Evolutionary conservation across 2,329 filamentous ascomycete genomes (phyloP).

Genomic region (Esteya vermicola): DNA sequence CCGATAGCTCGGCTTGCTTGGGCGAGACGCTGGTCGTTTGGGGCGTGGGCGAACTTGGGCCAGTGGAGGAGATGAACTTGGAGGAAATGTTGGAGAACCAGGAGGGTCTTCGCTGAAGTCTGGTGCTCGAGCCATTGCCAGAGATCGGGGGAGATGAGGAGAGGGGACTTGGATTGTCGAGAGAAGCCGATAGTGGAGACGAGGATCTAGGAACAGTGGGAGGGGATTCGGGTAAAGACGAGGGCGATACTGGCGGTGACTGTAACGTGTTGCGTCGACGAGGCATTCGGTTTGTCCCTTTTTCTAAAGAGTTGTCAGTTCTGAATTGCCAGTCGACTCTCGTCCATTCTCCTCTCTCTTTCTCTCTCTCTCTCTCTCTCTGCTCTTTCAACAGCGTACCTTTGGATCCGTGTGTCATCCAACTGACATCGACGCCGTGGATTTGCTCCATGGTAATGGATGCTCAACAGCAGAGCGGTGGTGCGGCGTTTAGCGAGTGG

Average conservation of each 20-base stretch:
- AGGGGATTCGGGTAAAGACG: background rate
- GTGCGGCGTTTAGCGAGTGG: background rate
- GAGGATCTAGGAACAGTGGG: background rate
- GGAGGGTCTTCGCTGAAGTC: slow-evolving; percentile 47
- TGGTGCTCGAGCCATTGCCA: too few species aligned
- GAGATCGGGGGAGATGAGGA: background rate
- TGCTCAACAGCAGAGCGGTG: background rate
- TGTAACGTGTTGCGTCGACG: slow-evolving; percentile 14
- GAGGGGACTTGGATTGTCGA: background rate
- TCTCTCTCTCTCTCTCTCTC: too few species aligned
- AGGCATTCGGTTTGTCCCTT: slow-evolving; percentile 11
- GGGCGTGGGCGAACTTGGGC: slow-evolving; percentile 18
- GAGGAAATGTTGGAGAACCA: slow-evolving; percentile 92
- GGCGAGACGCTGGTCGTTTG: slow-evolving; percentile 19
- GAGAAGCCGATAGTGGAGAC: slow-evolving; percentile 1
- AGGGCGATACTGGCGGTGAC: slow-evolving; percentile 10
- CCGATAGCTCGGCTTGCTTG: slow-evolving; percentile 27
- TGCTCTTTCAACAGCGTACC: slow-evolving; percentile 67
- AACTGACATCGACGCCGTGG: slow-evolving; percentile 75
- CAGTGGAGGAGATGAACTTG: slow-evolving; percentile 57
- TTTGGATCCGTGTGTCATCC: slow-evolving; percentile 74
- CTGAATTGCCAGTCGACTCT: too few species aligned
- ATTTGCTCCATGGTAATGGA: slow-evolving; percentile 54
- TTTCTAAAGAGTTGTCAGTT: too few species aligned
- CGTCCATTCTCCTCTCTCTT: too few species aligned